A percentile compares a stretch with the other conserved stretches of the same genome.
Evolutionary conservation across 2,329 filamentous ascomycete species (phyloP).

Genomic region (Fusarium penzigii): DNA sequence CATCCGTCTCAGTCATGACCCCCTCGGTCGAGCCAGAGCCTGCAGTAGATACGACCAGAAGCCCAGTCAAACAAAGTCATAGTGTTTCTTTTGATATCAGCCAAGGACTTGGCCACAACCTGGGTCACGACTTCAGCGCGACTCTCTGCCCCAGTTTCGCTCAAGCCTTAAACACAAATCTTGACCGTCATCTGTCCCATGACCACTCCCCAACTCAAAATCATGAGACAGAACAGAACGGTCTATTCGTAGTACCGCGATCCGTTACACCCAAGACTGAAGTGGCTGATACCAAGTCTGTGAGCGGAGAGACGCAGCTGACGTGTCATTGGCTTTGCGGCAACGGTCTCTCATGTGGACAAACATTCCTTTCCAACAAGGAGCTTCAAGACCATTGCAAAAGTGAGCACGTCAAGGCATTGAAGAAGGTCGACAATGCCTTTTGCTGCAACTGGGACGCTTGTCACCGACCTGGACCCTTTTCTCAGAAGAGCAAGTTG

Average conservation of each 20-base stretch:
- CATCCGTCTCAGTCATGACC: slow-evolving; percentile 31
- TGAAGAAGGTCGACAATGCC: slow-evolving; percentile 46
- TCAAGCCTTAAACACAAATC: slow-evolving; percentile 2
- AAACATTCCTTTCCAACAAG: slow-evolving; percentile 44
- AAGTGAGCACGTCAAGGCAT: slow-evolving; percentile 46
- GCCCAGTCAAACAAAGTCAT: slow-evolving; percentile 13
- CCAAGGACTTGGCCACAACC: slow-evolving; percentile 8
- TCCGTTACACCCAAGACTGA: slow-evolving; percentile 14
- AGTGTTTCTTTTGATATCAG: slow-evolving; percentile 14
- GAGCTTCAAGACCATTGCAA: slow-evolving; percentile 59
- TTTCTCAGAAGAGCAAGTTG: slow-evolving; percentile 62
- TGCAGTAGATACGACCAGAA: slow-evolving; percentile 14
- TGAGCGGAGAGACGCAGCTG: slow-evolving; percentile 28
- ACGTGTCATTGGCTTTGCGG: slow-evolving; percentile 36
- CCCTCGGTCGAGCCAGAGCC: slow-evolving; percentile 31
- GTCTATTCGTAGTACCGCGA: slow-evolving; percentile 3
- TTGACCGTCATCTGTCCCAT: slow-evolving; percentile 6
- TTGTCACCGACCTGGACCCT: slow-evolving; percentile 55
- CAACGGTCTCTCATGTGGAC: slow-evolving; percentile 32
- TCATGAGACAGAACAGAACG: slow-evolving; percentile 6
- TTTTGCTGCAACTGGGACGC: slow-evolving; percentile 58
- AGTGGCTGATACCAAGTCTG: slow-evolving; percentile 12
- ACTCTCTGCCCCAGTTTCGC: slow-evolving; percentile 7
- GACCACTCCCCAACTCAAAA: slow-evolving; percentile 5
- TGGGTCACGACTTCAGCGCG: neutral